Base-by-base conservation (phyloP, 352 stramenopile species). In the Stephanocyclus meneghinianus region DNA sequence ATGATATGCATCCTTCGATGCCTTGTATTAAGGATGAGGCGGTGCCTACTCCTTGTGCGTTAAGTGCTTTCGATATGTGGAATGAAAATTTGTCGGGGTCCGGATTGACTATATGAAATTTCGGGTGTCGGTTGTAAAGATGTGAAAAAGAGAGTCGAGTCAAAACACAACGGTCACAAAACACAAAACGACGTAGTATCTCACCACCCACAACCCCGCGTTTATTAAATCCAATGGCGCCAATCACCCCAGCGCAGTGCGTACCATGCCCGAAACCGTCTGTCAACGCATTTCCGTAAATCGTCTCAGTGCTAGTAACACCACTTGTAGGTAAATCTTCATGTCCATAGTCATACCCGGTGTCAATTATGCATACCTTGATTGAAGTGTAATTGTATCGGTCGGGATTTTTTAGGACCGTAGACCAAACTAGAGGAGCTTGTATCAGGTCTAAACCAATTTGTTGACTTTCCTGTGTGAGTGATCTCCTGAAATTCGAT, bases 361-460 rank as follows among this genome's bases (percentile, higher is more conserved):
- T 87, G 59, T 87, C 80, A 47, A 87, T 75, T 29, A 87, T 72
- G 65, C 80, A 87, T 18, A 87, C 61, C 50, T 85, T 87, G 45
- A 86, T 45, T 16, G 70, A 59, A 45, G 40, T 56, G 13, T 66
- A 3, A 37, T 30, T 66, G 37, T 77, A 71, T 16, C 11, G 26
- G 11, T 45, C 37, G 26, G 42, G 55, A 45, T 61, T 50, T 67
- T 59, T 18, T 18, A n/a, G 30, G 13, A 37, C 42, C 2, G 11
- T 18, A n/a, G 18, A 50, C 67, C 67, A 75, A 15, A 75, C 44
- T 44, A 55, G 30, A 21, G 67, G 40, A 3, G 48, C 21, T 65
- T 75, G 67, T 6, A 55, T 75, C 1, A 75, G 55, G 42, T 65
- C 45, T 9, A 75, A 10, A 50, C 67, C 67, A 21, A 66, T 66